Base-by-base conservation (phyloP, 306 rosid genomes). In the Boehmeria nivea region DNA sequence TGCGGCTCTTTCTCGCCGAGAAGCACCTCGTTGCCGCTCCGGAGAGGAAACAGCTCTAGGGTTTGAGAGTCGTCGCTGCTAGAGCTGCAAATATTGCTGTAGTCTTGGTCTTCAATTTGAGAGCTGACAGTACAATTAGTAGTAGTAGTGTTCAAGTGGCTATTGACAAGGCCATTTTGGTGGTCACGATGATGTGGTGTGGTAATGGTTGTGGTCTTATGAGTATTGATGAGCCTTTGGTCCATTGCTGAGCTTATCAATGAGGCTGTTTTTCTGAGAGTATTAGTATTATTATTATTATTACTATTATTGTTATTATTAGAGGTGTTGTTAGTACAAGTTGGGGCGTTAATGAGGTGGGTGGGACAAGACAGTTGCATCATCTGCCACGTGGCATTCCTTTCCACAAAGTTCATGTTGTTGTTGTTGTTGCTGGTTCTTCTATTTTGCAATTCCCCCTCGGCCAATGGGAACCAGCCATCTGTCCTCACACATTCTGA, bases 301-400 rank as follows among this genome's bases (percentile, higher is more conserved):
- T 11, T 33, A 33, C 11, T 33, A 33, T 33, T 33, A 54, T 3
- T 16, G 21, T 9, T n/a, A 43, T 54, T 38, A 19, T 33, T 2
- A 44, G 43, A 7, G 19, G 47, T 3, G 59, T 3, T 16, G 39
- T 7, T n/a, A 43, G 63, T 38, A 12, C 8, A 23, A 24, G 59
- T 37, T 16, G 46, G 16, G 24, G 53, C 23, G 71, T 60, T 75
- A 54, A 76, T 72, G 76, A 67, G 84, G 72, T 77, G 70, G 64
- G 70, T 53, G 36, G 67, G 70, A 81, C 72, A 72, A 36, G 90
- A 67, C 64, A 72, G 46, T 69, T 78, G 94, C 78, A 83, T 81
- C 80, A 73, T 72, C 15, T 83, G 97, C 86, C 91, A 83, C 69
- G 88, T 86, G 94, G 93, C 81, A 83, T 85, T 81, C 85, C 78